Evolutionary conservation across 768 basidiomycete species (phyloP), one percentile per base, ranked within the genome.

Genomic region (Holtermanniella nyarrowii): DNA sequence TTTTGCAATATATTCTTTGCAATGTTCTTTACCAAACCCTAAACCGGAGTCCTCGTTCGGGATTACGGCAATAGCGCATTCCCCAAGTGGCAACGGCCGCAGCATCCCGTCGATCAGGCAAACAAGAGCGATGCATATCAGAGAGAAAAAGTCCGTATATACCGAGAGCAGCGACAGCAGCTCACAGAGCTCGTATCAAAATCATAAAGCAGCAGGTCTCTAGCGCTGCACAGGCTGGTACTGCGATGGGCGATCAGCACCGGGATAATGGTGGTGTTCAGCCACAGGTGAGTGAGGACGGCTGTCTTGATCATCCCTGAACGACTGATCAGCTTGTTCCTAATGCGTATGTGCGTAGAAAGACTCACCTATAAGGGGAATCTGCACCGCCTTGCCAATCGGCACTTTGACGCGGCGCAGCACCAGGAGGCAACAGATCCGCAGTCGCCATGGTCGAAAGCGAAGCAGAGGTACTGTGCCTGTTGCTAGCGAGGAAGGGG

Each of bases 401-500:
- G n/a, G 45, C 52, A 41, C 49, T 54, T 26, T 46, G 27, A 26
- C 42, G 47, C 26, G 48, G 23, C 52, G 54, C 46, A 2, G 56
- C 52, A 18, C 43, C 24, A 1, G 44, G 11, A 11, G 27, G 20
- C 10, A 26, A 20, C 49, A 58, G 25, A 25, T 54, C 56, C 12
- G 49, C 24, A 1, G 56, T 58, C 3, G 48, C 56, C 56, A 58
- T 58, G 18, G 44, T 50, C 5, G 16, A 27, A 1, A 51, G 25
- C 5, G 52, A 51, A 23, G 31, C 44, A 4, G 37, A 26, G 18
- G 24, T 23, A 13, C 16, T 55, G 51, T 18, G 31, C 31, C 31
- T 37, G 10, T 56, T 43, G 49, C 44, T 53, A 12, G n/a, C 13
- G n/a, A 42, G 46, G 47, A 50, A 60, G 4, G 58, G 55, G 4